Percentiles rank a stretch among this genome's conserved stretches.
phyloP scores from a whole-genome alignment of 140 eudicot species.

The Flaveria floridana region DNA sequence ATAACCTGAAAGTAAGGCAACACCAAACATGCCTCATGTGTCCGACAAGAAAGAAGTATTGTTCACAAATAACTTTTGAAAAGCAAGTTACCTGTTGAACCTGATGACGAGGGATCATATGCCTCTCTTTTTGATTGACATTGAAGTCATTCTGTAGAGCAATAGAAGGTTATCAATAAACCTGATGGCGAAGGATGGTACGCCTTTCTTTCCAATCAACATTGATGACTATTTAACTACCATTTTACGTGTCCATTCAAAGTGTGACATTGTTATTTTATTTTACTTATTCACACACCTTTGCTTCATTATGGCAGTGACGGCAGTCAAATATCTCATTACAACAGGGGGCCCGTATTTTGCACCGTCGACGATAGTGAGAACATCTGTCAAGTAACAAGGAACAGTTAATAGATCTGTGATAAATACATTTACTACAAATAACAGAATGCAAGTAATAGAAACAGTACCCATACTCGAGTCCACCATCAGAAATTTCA shows the following conservation, averaged over 20 bases:
- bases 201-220: no score
- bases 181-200: background rate
- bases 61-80: background rate
- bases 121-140: slow-evolving; percentile 52
- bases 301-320: slow-evolving; percentile 83
- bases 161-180: slow-evolving; percentile 2
- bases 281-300: slow-evolving; percentile 38
- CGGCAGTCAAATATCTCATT: slow-evolving; percentile 79
- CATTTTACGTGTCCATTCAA: background rate
- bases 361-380: slow-evolving; percentile 76
- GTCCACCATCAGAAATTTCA: slow-evolving; percentile 46
- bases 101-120: slow-evolving; percentile 71
- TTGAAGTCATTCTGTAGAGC: slow-evolving; percentile 60
- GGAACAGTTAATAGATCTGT: background rate
- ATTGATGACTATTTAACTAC: background rate
- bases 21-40: slow-evolving; percentile 16
- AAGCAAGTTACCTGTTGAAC: slow-evolving; percentile 47
- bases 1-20: slow-evolving; percentile 52
- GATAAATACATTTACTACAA: background rate
- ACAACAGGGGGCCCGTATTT: slow-evolving; percentile 85
- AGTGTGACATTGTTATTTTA: background rate
- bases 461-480: slow-evolving; percentile 58
- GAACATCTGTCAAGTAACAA: slow-evolving; percentile 51
- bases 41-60: background rate
- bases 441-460: slow-evolving; percentile 5